phyloP scores from a whole-genome alignment of 108 stramenopile species.

The Cyclostephanos tholiformis region DNA sequence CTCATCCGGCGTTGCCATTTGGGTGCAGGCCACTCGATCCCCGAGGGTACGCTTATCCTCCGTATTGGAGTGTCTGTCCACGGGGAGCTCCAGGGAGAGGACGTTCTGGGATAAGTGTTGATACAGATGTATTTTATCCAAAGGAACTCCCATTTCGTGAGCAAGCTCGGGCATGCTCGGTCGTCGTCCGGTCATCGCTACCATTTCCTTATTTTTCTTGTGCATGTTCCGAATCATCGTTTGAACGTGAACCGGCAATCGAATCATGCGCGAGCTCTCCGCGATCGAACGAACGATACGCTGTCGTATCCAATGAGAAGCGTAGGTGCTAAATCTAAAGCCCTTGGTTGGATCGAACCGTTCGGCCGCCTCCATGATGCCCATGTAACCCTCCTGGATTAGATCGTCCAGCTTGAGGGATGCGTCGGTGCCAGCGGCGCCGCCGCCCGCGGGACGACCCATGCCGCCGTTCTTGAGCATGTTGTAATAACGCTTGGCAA shows the following conservation, averaged over 20 bases:
- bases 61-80: slow-evolving; percentile 32
- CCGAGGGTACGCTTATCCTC: slow-evolving; percentile 64
- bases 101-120: slow-evolving; percentile 58
- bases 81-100: slow-evolving; percentile 63
- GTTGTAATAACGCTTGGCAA: slow-evolving; percentile 72
- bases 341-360: slow-evolving; percentile 88
- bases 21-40: slow-evolving; percentile 64
- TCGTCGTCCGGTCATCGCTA: slow-evolving; percentile 58
- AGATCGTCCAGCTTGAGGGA: slow-evolving; percentile 83
- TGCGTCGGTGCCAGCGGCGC: slow-evolving; percentile 65
- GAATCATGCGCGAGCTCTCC: slow-evolving; percentile 80
- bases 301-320: slow-evolving; percentile 93
- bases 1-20: slow-evolving; percentile 74
- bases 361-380: slow-evolving; percentile 92
- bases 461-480: slow-evolving; percentile 43
- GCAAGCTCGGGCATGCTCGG: slow-evolving; percentile 81
- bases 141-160: slow-evolving; percentile 63
- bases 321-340: slow-evolving; percentile 91
- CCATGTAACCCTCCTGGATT: slow-evolving; percentile 92
- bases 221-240: slow-evolving; percentile 64
- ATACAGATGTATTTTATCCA: slow-evolving; percentile 70
- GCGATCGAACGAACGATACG: slow-evolving; percentile 84
- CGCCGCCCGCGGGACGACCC: slow-evolving; percentile 32
- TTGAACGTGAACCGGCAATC: slow-evolving; percentile 87
- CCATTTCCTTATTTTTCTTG: slow-evolving; percentile 61